Evolutionary conservation across 371 early-diverging fungal genomes (phyloP).

Genomic region (Mucor sp.): DNA sequence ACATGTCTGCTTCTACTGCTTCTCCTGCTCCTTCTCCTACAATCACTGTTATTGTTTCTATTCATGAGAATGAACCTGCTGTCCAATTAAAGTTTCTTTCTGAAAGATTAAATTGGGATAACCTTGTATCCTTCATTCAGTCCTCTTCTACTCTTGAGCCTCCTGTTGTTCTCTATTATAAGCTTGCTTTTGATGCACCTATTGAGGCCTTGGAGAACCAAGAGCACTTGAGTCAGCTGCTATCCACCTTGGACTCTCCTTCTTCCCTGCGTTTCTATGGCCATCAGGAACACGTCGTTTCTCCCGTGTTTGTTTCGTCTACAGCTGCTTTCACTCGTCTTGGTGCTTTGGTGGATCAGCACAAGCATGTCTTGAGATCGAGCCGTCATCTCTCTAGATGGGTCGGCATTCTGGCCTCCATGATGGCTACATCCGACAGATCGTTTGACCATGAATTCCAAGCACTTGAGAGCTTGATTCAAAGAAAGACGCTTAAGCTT

Average conservation of each 20-base stretch:
- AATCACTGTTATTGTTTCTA: not conserved
- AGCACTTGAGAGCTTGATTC: not conserved
- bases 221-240: not conserved
- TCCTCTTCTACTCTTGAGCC: not conserved
- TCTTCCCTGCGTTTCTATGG: not conserved
- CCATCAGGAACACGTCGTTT: not conserved
- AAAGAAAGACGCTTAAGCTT: not conserved
- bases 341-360: not conserved
- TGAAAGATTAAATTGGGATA: slow-evolving; percentile 18
- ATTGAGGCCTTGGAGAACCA: slow-evolving; percentile 6
- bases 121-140: slow-evolving; percentile 10
- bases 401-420: slow-evolving; percentile 14
- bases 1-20: not conserved
- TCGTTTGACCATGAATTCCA: slow-evolving; percentile 9
- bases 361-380: not conserved
- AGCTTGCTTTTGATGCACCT: not conserved
- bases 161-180: slow-evolving; percentile 17
- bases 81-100: slow-evolving; percentile 7
- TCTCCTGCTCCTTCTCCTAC: not conserved
- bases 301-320: not conserved
- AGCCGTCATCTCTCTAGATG: not conserved
- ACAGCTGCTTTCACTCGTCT: slow-evolving; percentile 6
- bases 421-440: not conserved
- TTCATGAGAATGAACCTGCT: not conserved
- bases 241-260: not conserved